Evolutionary conservation across 805 yeast species (phyloP).

Genomic region (Teunomyces funiuensis): DNA sequence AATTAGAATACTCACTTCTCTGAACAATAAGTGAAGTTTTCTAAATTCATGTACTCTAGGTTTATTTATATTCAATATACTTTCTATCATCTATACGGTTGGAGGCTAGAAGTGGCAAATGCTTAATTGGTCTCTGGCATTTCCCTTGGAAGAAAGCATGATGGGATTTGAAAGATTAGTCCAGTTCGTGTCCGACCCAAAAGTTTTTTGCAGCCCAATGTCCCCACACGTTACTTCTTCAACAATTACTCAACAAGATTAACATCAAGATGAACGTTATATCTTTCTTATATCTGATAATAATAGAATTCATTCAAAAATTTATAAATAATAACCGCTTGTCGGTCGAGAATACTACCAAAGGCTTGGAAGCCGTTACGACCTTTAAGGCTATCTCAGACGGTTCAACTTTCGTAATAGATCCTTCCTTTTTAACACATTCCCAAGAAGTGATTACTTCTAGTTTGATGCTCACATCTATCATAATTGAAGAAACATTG

Average conservation of each 20-base stretch:
- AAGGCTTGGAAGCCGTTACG: neutral
- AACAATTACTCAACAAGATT: no score
- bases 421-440: neutral
- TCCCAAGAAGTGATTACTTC: neutral
- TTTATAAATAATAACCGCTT: neutral
- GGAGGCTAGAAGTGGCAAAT: no score
- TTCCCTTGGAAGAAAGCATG: neutral
- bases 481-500: neutral
- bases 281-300: neutral
- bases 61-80: slow-evolving; percentile 3
- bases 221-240: no score
- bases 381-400: neutral
- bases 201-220: neutral
- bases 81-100: neutral
- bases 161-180: neutral
- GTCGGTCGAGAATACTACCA: neutral
- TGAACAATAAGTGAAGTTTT: neutral
- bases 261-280: neutral
- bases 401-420: neutral
- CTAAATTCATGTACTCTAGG: slow-evolving; percentile 3
- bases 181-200: neutral
- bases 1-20: neutral
- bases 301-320: neutral
- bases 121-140: no score
- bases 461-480: neutral